Evolutionary conservation across 495 filamentous ascomycete species (phyloP).

Genomic region (Cairneyella variabilis): DNA sequence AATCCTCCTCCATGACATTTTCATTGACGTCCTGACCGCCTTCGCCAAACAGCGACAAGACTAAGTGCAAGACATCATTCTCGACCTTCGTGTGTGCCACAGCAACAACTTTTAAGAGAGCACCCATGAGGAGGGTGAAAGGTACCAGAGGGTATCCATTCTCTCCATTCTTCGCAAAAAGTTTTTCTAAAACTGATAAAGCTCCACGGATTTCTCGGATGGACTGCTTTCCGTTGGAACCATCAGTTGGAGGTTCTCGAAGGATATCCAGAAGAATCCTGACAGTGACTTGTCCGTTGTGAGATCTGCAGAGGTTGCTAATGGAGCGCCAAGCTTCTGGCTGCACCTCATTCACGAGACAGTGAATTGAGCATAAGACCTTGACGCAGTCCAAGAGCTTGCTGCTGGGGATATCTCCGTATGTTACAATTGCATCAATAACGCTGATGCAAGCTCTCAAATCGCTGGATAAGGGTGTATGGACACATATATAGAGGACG

Average conservation of each 20-base stretch:
- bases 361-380: slow-evolving; percentile 78
- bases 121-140: slow-evolving; percentile 52
- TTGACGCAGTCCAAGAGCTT: slow-evolving; percentile 68
- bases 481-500: slow-evolving; percentile 68
- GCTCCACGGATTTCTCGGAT: slow-evolving; percentile 61
- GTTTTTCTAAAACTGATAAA: slow-evolving; percentile 64
- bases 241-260: slow-evolving; percentile 39
- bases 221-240: slow-evolving; percentile 52
- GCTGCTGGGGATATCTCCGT: slow-evolving; percentile 65
- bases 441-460: slow-evolving; percentile 71
- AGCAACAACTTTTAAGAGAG: slow-evolving; percentile 51
- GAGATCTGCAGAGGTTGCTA: slow-evolving; percentile 73
- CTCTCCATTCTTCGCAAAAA: slow-evolving; percentile 51
- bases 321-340: slow-evolving; percentile 74
- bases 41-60: slow-evolving; percentile 44
- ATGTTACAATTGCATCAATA: slow-evolving; percentile 76
- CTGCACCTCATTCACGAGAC: slow-evolving; percentile 63
- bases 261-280: slow-evolving; percentile 61
- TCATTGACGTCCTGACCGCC: slow-evolving; percentile 38
- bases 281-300: slow-evolving; percentile 68
- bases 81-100: slow-evolving; percentile 49
- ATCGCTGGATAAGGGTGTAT: slow-evolving; percentile 68
- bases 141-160: slow-evolving; percentile 62
- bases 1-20: slow-evolving; percentile 49
- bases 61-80: slow-evolving; percentile 52